Evolutionary conservation across 2,329 filamentous ascomycete species (phyloP).

Genomic region (Monilinia vaccinii-corymbosi): DNA sequence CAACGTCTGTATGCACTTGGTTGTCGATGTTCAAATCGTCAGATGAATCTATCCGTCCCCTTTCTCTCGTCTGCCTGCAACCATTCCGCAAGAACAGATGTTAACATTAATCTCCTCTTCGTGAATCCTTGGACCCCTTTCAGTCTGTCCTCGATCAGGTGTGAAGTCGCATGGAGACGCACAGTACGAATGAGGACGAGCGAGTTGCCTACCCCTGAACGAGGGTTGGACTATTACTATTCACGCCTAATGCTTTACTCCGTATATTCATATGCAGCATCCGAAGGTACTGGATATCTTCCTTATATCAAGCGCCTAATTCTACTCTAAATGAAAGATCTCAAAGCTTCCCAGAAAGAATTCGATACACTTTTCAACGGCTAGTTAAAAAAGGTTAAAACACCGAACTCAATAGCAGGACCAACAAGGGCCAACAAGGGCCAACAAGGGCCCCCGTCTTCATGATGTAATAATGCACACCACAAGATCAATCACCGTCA

Average conservation of each 20-base stretch:
- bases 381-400: not conserved
- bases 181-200: not conserved
- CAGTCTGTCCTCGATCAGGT: not conserved
- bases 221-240: no score
- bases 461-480: conserved; percentile 4
- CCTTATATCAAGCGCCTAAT: no score
- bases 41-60: not conserved
- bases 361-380: not conserved
- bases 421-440: no score
- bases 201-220: conserved; percentile 6
- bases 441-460: no score
- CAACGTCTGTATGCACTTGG: conserved; percentile 1
- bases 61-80: not conserved
- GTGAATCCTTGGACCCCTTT: conserved; percentile 3
- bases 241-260: no score
- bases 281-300: no score
- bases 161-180: not conserved
- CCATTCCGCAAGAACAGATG: not conserved
- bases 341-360: not conserved
- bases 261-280: no score
- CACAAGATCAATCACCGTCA: not conserved
- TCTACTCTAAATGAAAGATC: not conserved
- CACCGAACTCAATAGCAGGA: not conserved
- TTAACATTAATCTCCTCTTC: not conserved
- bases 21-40: not conserved